phyloP scores from a whole-genome alignment of 305 asterid species.

The Euphrasia arctica region DNA sequence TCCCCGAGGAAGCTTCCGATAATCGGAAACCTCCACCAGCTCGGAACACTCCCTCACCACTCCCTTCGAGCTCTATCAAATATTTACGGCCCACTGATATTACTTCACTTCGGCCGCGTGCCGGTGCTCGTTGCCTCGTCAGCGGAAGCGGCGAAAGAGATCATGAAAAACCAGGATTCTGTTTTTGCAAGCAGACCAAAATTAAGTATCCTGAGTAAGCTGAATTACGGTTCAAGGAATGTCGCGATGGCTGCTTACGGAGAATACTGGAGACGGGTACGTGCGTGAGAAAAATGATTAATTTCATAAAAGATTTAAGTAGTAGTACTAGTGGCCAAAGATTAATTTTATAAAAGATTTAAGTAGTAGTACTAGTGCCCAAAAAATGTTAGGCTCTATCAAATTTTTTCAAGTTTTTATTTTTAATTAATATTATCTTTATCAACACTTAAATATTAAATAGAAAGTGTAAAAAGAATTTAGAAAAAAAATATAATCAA shows the following conservation, averaged over 20 bases:
- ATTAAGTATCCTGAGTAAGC: slow-evolving; percentile 25
- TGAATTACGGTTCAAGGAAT: slow-evolving; percentile 19
- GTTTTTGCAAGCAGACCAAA: slow-evolving; percentile 46
- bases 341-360: no score
- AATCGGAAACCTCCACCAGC: slow-evolving; percentile 31
- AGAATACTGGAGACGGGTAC: not conserved
- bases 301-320: no score
- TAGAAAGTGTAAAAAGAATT: no score
- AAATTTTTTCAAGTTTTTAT: no score
- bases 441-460: no score
- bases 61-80: slow-evolving; percentile 40
- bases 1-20: slow-evolving; percentile 48
- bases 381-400: no score
- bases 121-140: slow-evolving; percentile 19
- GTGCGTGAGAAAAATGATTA: no score
- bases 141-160: slow-evolving; percentile 44
- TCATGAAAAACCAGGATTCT: slow-evolving; percentile 55
- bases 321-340: no score
- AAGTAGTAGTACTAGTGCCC: no score
- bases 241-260: not conserved
- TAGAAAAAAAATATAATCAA: no score
- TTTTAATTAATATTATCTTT: no score
- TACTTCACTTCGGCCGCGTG: slow-evolving; percentile 28
- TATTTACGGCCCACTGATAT: slow-evolving; percentile 47
- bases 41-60: slow-evolving; percentile 41